These are phyloP conservation scores for Gossypium sturtianum DNA, from an alignment of 345 rosid genomes.

Conservation along the genomic window DNA sequence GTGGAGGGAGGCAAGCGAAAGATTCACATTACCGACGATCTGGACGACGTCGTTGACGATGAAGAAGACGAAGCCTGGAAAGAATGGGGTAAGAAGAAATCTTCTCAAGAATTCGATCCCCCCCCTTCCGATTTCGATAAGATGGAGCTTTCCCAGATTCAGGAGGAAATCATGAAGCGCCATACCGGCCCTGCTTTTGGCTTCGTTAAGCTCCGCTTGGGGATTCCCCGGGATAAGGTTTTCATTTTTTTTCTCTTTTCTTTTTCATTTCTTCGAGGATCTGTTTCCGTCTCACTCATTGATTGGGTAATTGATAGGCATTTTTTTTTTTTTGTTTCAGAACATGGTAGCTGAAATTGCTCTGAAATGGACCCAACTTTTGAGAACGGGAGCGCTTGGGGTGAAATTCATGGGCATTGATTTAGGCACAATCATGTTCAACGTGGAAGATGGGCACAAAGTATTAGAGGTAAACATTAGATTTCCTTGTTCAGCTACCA, in stretches of 20 bases:
- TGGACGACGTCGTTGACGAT: constrained; percentile 74
- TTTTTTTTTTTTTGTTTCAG: constrained; percentile 23
- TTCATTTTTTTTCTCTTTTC: not conserved
- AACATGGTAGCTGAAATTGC: constrained; percentile 62
- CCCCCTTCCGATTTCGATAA: constrained; percentile 60
- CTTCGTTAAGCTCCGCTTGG: constrained; percentile 82
- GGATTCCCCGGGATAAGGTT: constrained; percentile 59
- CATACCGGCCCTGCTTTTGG: constrained; percentile 63
- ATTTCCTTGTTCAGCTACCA: not conserved
- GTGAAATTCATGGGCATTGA: constrained; percentile 71
- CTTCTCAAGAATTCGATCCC: constrained; percentile 38
- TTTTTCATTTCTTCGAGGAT: not conserved
- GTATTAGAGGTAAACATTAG: constrained; percentile 40
- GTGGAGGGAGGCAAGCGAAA: constrained; percentile 50
- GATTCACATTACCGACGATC: constrained; percentile 79
- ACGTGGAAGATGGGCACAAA: constrained; percentile 53
- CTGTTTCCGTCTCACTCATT: not conserved
- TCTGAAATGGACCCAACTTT: constrained; percentile 63
- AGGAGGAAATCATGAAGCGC: constrained; percentile 55
- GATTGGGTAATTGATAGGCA: not conserved
- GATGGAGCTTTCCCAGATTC: constrained; percentile 56
- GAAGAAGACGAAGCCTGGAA: constrained; percentile 95
- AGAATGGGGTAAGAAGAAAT: constrained; percentile 68
- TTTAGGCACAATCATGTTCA: constrained; percentile 77
- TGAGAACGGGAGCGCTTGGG: constrained; percentile 70